Base-by-base conservation (phyloP, 73 alveolate genomes). In the Uronychia binucleata region DNA sequence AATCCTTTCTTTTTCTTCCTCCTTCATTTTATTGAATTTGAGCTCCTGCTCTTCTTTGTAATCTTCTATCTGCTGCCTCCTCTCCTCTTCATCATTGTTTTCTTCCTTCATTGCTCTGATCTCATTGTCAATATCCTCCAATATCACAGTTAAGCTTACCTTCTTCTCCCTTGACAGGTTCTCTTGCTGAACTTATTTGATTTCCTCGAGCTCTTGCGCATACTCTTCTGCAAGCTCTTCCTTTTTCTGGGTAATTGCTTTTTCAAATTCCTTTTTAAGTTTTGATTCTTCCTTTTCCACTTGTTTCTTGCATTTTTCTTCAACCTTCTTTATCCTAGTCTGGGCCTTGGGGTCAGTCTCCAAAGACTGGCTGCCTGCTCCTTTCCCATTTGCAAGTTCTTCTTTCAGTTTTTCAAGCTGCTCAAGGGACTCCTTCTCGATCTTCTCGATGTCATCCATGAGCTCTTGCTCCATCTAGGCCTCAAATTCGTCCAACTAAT, bases 181-280 rank as follows among this genome's bases (percentile, higher is more conserved):
- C n/a, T 5, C 67, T 46, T 46, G 67, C 19, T 46, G 19, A 46
- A 19, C 19, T 11, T 5, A 11, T 46, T 19, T 46, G 34, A 82
- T 46, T 32, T 77, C 76, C 67, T 87, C 89, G 30, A 32, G 28
- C 80, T 87, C 89, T 34, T 34, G 34, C 46, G 81, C 93, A 26
- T 57, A 30, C 46, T 80, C 80, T 67, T 81, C 59, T 77, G 80
- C 83, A 34, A 57, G 32, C 11, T 86, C 88, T 26, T 86, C 83
- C 35, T 79, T 86, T 26, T 32, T 26, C 27, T 78, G 34, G 30
- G 57, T 86, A n/a, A 31, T 33, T 59, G 33, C 30, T 75, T 83
- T 75, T 26, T 83, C 90, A 83, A 57, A 83, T 31, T 74, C 85
- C 59, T 33, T 79, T 28, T 79, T 80, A 77, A 86, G 34, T 59